Base-by-base conservation (phyloP, 2,329 filamentous ascomycete species). In the Botrytis medusae region DNA sequence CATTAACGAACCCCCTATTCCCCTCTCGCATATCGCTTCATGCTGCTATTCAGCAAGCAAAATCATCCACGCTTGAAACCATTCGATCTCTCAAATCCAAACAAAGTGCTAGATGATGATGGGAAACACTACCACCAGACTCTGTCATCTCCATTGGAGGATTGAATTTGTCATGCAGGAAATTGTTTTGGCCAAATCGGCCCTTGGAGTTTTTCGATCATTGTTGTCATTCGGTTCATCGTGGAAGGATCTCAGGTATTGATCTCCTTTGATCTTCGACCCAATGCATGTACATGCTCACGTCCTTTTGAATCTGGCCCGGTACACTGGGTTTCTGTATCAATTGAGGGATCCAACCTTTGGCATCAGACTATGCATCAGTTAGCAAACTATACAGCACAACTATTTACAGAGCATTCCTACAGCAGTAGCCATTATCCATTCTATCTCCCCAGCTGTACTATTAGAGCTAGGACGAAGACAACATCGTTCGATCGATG, bases 351-450 rank as follows among this genome's bases (percentile, higher is more conserved):
- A 95, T 78, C 42, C 86, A 81, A 0, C 93, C 93, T 71, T 86
- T 86, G 0, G 92, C 92, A 80, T 95, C 88, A 74, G 65, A 54
- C 65, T 68, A 68, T 9, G n/a, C 48, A 68, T 16, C 34, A 42
- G 34, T 68, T 57, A 68, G 65, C 34, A 57, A 42, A 42, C 14
- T 25, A 18, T 57, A 44, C 25, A 57, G 25, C n/a, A 32, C 65
- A 42, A 5, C 18, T 32, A 22, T 57, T 25, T 42, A 34, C n/a
- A 29, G 48, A 57, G 34, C 18, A 32, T 37, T 68, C 48, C 4
- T 68, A 90, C 92, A 18, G 90, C 87, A 16, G 92, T 95, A 14
- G 89, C 91, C 91, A 95, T 95, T 73, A 91, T 84, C 93, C 93
- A 96, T 81, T 92, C 90, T 64, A 93, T 85, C 29, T 83, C 80